Evolutionary conservation across 768 basidiomycete species (phyloP), one percentile per base, ranked within the genome.

Genomic region (Rubroboletus pulcherrimus): DNA sequence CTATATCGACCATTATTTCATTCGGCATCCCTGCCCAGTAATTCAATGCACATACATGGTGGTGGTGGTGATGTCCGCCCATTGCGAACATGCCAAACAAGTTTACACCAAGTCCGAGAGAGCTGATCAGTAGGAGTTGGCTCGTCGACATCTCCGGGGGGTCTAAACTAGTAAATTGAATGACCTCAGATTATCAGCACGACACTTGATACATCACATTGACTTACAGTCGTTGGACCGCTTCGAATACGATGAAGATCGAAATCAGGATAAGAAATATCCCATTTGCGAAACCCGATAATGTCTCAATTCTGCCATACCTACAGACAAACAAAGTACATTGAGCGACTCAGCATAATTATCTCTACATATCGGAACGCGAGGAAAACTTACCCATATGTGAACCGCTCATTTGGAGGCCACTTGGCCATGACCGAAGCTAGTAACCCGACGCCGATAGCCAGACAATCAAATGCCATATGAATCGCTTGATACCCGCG

Each of bases 391-490:
- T 62, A 91, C 90, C 97, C 97, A 70, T 97, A 99, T 15, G 97
- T 98, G 74, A 93, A 99, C 35, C 85, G 79, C 63, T 90, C 89
- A 73, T 98, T 93, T 0, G 93, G 90, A 38, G 92, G 88, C 97
- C 97, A 98, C 11, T 89, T 95, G 2, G 96, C 93, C 89, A 98
- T 98, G 6, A 99, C 91, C 9, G 92, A 95, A 6, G 97, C 97
- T 54, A 97, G 85, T 3, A 99, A 80, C 2, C 97, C 97, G 50
- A 99, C 91, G 0, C 85, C 93, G 49, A 99, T 93, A 0, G 96
- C 96, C 82, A 98, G 85, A 67, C 97, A 98, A 73, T 99, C 97
- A 63, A 99, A 99, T 11, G 93, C 92, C 97, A 98, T 99, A 67
- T 99, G 97, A 37, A 99, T 98, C 21, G 97, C 96, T 98, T 61